Base-by-base conservation (phyloP, 208 protist species). In the Trypanosoma lewisi region DNA sequence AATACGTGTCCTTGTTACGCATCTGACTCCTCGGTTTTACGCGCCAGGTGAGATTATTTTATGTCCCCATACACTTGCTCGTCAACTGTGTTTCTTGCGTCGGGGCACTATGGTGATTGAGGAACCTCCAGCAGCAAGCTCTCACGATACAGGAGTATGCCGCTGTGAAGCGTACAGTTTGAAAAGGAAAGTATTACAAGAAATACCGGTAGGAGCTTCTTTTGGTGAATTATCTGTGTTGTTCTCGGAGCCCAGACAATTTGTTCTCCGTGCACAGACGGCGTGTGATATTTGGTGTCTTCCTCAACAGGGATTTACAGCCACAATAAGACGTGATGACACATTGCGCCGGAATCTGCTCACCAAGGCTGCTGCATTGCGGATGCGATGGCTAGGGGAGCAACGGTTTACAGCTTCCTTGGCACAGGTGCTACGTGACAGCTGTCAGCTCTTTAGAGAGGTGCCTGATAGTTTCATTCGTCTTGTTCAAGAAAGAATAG, bases 181-280 rank as follows among this genome's bases (percentile, higher is more conserved):
- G 7, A 45, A 44, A 27, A 19, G 64, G 31, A 48, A 70, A 1
- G 42, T 73, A 19, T 48, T 75, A 25, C 53, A 70, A 55, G 70
- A 69, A 27, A 53, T 73, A n/a, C 59, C 58, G 21, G 25, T 54
- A 12, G 88, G 88, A 30, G 63, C 81, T 21, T 89, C 85, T 30
- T 94, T 92, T 75, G 89, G 89, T 21, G 89, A 95, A 71, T 77
- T 95, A 19, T 87, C 85, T 9, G 76, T 92, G 11, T 75, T 95
- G 21, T 92, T 95, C 67, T 73, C 76, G 16, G 89, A 95, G 78
- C 81, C 85, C n/a, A 78, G 85, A 39, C 55, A 78, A 28, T 83
- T 80, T 77, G 68, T 81, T 36, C 73, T 95, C 47, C 63, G 69
- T 4, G 89, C 89, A 44, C 71, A 75, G 49, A 89, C 80, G 30